phyloP scores from a whole-genome alignment of 139 green algal species.

The Coccomyxa sp. region DNA sequence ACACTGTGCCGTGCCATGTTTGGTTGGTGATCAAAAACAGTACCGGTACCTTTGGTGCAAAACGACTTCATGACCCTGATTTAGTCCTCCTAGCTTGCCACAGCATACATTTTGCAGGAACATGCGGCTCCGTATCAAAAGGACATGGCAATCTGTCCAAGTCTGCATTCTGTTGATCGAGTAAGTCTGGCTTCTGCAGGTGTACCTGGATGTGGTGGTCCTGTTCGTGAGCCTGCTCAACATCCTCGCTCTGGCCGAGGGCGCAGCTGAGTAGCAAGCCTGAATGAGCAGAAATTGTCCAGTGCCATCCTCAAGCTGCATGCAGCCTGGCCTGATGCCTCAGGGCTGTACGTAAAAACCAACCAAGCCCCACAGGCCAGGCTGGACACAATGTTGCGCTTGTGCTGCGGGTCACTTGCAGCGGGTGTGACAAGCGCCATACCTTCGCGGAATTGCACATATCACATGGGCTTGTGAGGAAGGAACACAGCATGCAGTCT shows the following conservation, averaged over 20 bases:
- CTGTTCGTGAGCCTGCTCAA: constrained; percentile 34
- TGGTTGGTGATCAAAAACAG: background rate
- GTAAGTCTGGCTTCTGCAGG: background rate
- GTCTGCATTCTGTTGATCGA: background rate
- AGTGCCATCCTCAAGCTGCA: too few species aligned
- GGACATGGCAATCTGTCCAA: background rate
- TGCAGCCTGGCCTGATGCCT: too few species aligned
- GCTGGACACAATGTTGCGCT: too few species aligned
- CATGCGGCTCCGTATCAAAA: background rate
- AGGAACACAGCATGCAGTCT: too few species aligned
- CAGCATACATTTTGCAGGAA: background rate
- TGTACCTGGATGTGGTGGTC: constrained; percentile 56
- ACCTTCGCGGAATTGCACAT: too few species aligned
- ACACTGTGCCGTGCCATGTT: background rate
- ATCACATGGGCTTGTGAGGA: too few species aligned
- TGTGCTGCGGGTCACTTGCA: too few species aligned
- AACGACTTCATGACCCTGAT: background rate
- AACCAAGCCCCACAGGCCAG: too few species aligned
- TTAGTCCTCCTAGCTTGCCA: background rate
- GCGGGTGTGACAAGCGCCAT: too few species aligned
- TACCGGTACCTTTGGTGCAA: background rate
- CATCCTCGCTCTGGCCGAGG: background rate
- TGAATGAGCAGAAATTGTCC: too few species aligned
- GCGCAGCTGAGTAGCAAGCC: background rate
- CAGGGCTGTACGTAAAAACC: too few species aligned